Conservation (phyloP, 1,284 basidiomycete species). For the Boletus semigastroideus region DNA sequence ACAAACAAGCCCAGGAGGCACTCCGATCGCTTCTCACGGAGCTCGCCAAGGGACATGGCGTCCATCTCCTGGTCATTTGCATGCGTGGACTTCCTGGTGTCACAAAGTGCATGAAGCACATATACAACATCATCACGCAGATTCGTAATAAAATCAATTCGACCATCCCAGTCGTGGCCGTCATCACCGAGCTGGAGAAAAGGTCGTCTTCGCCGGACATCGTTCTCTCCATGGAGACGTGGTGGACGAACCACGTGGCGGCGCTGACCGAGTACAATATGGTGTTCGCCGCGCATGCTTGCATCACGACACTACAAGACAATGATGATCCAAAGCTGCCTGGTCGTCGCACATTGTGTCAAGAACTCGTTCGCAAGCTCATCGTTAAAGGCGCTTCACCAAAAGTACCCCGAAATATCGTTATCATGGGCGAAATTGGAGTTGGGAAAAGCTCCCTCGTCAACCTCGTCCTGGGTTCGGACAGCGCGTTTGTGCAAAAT, state of each 20-base stretch:
- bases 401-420: slow-evolving; percentile 25
- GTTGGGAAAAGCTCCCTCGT: slow-evolving; percentile 32
- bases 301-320: slow-evolving; percentile 32
- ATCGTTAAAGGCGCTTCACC: slow-evolving; percentile 23
- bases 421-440: slow-evolving; percentile 30
- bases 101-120: slow-evolving; percentile 28
- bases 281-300: slow-evolving; percentile 31
- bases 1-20: slow-evolving; percentile 29
- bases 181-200: slow-evolving; percentile 39
- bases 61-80: slow-evolving; percentile 33
- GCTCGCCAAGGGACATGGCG: slow-evolving; percentile 21
- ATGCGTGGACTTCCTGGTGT: slow-evolving; percentile 31
- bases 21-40: slow-evolving; percentile 29
- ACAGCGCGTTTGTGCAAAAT: slow-evolving; percentile 20
- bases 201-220: slow-evolving; percentile 20
- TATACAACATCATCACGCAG: slow-evolving; percentile 28
- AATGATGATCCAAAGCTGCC: slow-evolving; percentile 23
- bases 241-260: slow-evolving; percentile 31
- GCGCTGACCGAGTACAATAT: slow-evolving; percentile 19
- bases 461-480: slow-evolving; percentile 26
- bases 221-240: slow-evolving; percentile 32
- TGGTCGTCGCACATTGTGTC: slow-evolving; percentile 23
- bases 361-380: slow-evolving; percentile 19
- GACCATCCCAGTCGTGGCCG: slow-evolving; percentile 23
- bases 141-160: slow-evolving; percentile 23